Base-by-base conservation (phyloP, 1,139 yeast genomes). In the Candida gigantensis region DNA sequence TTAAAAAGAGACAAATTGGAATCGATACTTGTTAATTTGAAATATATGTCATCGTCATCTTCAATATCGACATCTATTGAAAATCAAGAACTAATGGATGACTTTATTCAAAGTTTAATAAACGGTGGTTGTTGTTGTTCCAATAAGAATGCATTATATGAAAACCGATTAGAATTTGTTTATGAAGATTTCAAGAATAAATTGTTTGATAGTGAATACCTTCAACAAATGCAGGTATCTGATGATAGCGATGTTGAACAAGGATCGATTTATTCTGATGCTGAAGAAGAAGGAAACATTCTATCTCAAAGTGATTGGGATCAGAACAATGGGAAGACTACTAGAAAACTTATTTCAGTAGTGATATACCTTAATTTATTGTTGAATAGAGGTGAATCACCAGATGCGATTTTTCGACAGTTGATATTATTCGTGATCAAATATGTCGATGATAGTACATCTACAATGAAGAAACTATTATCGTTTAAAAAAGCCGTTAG, bases 221-320 rank as follows among this genome's bases (percentile, higher is more conserved):
- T 55, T 14, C 25, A 35, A 2, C 60, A 56, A 34, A 61, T 67
- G 57, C 60, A 58, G 32, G 55, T 51, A 12, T 66, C 73, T 2
- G 74, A 68, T 35, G 67, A 59, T 32, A 66, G 61, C 32, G 65
- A 55, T 26, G 44, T 47, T 9, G 62, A 57, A 29, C 36, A 46
- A 8, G 13, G 32, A 29, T 41, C 39, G 1, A 16, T 44, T 7
- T 49, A 51, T 18, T 49, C 55, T 31, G 65, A 58, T 31, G 35
- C 43, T 3, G 61, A 55, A 14, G 52, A 45, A 29, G 27, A 15
- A 5, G 15, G 16, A n/a, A n/a, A 16, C 9, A 27, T 5, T 6
- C 3, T 12, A 23, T 7, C 14, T 6, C 7, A 15, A 10, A 24
- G 23, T 8, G 28, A 23, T 5, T 6, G 14, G 10, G 20, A 12